These are phyloP conservation scores for Fagus crenata DNA, from an alignment of 306 rosid genomes.

Conservation along the genomic window DNA sequence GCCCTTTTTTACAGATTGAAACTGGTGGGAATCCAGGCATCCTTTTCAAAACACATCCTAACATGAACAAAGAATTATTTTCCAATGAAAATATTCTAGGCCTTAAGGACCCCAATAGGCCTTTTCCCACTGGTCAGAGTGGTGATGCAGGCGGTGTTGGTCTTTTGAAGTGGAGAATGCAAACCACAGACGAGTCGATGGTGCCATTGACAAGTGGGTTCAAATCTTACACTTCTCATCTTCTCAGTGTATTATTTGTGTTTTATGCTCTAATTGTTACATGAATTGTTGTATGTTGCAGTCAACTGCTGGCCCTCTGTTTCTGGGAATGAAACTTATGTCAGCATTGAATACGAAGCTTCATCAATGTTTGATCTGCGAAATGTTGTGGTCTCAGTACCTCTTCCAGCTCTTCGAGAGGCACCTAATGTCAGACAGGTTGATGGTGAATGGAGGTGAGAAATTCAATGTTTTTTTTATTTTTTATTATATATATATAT, in stretches of 20 bases:
- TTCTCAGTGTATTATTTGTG: constrained; percentile 15
- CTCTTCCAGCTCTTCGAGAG: constrained; percentile 93
- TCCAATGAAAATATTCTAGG: constrained; percentile 66
- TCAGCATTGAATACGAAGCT: constrained; percentile 93
- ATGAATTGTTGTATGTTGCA: constrained; percentile 42
- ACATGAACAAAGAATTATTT: constrained; percentile 91
- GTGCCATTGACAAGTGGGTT: constrained; percentile 81
- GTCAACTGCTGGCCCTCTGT: constrained; percentile 99
- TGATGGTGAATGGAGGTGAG: constrained; percentile 93
- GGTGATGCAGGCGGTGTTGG: constrained; percentile 84
- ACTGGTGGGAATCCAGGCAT: constrained; percentile 80
- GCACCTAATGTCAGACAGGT: constrained; percentile 82
- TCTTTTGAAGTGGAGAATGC: constrained; percentile 91
- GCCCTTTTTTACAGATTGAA: constrained; percentile 58
- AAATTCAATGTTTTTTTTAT: neutral
- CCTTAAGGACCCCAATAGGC: constrained; percentile 79
- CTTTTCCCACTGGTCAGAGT: constrained; percentile 87
- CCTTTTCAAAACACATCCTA: constrained; percentile 97
- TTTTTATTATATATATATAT: neutral
- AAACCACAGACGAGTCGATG: constrained; percentile 76
- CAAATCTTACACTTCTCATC: constrained; percentile 6
- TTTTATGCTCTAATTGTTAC: constrained; percentile 13
- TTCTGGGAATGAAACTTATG: constrained; percentile 95
- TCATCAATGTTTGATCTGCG: constrained; percentile 81
- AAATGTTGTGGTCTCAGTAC: constrained; percentile 78